Percentiles rank a stretch among this genome's conserved stretches.
phyloP scores from a whole-genome alignment of 768 basidiomycete species.

The Royoungia palumana region DNA sequence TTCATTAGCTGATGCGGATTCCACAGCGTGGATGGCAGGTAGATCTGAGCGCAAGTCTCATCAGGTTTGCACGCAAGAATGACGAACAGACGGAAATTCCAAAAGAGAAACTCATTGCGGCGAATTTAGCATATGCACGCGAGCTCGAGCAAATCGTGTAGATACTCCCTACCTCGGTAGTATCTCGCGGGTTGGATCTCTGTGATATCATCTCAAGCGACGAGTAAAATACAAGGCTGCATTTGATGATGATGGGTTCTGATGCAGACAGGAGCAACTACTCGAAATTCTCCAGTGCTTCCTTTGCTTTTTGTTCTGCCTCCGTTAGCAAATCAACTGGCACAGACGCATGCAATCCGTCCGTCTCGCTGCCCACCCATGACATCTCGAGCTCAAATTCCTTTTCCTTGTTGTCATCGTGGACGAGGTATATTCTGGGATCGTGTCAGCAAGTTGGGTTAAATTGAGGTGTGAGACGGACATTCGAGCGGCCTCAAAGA shows the following conservation, averaged over 20 bases:
- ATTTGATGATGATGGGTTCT: constrained; percentile 11
- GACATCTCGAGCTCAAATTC: constrained; percentile 98
- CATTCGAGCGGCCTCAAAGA: constrained; percentile 94
- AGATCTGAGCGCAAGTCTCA: constrained; percentile 61
- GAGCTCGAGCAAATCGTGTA: constrained; percentile 92
- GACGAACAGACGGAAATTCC: constrained; percentile 86
- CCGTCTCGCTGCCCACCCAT: constrained; percentile 88
- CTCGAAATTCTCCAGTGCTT: constrained; percentile 69
- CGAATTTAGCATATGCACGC: constrained; percentile 75
- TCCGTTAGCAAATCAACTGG: constrained; percentile 82
- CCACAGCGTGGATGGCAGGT: constrained; percentile 81
- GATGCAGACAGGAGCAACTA: constrained; percentile 29
- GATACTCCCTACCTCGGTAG: constrained; percentile 9
- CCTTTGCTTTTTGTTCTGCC: constrained; percentile 86
- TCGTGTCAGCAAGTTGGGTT: constrained; percentile 5
- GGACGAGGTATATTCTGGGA: constrained; percentile 89
- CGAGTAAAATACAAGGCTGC: constrained; percentile 6
- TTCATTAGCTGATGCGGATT: constrained; percentile 1
- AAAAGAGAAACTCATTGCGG: constrained; percentile 76
- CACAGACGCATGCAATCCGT: constrained; percentile 74
- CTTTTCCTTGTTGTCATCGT: constrained; percentile 97
- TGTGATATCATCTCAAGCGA: background rate
- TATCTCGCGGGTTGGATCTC: background rate
- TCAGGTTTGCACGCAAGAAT: constrained; percentile 76
- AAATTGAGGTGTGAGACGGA: constrained; percentile 38